Evolutionary conservation across 108 stramenopile species (phyloP).

Genomic region (Fragilaria radians): DNA sequence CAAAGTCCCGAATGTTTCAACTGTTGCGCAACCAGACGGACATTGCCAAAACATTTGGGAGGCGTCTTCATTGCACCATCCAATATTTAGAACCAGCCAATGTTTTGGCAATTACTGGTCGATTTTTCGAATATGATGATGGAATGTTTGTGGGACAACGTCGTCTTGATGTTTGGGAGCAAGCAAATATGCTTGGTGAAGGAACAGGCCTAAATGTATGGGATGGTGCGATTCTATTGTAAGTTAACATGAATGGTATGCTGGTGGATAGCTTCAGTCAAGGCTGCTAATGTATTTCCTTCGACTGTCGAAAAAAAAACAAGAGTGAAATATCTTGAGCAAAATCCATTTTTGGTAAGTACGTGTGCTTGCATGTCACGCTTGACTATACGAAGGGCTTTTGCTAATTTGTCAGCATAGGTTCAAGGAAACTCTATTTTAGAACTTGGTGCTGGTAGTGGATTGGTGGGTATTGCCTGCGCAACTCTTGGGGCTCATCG

Average conservation of each 20-base stretch:
- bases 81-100: neutral
- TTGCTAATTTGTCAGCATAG: neutral
- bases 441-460: conserved; percentile 67
- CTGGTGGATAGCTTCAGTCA: no score
- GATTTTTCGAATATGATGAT: conserved; percentile 2
- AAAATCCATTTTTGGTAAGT: conserved; percentile 7
- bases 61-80: conserved; percentile 2
- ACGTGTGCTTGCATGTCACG: neutral
- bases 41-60: conserved; percentile 8
- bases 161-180: conserved; percentile 1
- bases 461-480: conserved; percentile 52
- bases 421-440: conserved; percentile 36
- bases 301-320: no score
- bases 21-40: neutral
- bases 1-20: neutral
- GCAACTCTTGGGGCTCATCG: conserved; percentile 34
- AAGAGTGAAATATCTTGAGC: conserved; percentile 8
- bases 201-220: conserved; percentile 67
- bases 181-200: conserved; percentile 4
- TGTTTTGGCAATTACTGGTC: conserved; percentile 2
- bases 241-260: conserved; percentile 7
- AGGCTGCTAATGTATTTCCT: no score
- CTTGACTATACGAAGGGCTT: neutral
- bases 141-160: neutral
- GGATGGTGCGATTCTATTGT: conserved; percentile 62